Percentiles rank a stretch among this genome's conserved stretches.
phyloP scores from a whole-genome alignment of 768 basidiomycete genomes.

The Piloderma croceum region DNA sequence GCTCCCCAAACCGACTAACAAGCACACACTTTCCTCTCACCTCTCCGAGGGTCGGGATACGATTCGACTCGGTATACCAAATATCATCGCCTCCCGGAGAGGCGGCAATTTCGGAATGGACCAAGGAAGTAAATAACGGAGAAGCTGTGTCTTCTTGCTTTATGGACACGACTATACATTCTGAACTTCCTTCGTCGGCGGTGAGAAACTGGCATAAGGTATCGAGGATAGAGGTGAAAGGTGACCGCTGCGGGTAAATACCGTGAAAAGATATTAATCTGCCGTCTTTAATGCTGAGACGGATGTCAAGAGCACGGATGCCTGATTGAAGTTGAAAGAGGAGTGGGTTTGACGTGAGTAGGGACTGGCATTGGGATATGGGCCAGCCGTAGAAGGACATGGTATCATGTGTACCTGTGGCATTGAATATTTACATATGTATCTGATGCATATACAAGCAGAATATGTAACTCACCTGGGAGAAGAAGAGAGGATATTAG shows the following conservation, averaged over 20 bases:
- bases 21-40: constrained; percentile 81
- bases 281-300: constrained; percentile 61
- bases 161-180: constrained; percentile 81
- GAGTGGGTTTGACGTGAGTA: constrained; percentile 54
- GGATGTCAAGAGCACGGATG: constrained; percentile 77
- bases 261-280: constrained; percentile 79
- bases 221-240: constrained; percentile 61
- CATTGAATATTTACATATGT: constrained; percentile 5
- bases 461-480: constrained; percentile 50
- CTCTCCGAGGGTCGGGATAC: constrained; percentile 76
- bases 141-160: constrained; percentile 76
- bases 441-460: constrained; percentile 13
- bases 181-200: constrained; percentile 47
- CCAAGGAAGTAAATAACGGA: constrained; percentile 53
- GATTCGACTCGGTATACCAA: constrained; percentile 83
- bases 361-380: constrained; percentile 80
- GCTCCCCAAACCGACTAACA: constrained; percentile 80
- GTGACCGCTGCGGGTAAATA: constrained; percentile 61
- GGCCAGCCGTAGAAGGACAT: constrained; percentile 87
- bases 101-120: constrained; percentile 53
- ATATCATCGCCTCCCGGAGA: constrained; percentile 33
- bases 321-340: constrained; percentile 67
- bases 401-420: constrained; percentile 63
- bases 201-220: constrained; percentile 62
- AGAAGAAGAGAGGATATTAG: constrained; percentile 71